These are phyloP conservation scores for Fraxinus quadrangulata DNA, from an alignment of 257 asterid genomes.

Conservation along the genomic window DNA sequence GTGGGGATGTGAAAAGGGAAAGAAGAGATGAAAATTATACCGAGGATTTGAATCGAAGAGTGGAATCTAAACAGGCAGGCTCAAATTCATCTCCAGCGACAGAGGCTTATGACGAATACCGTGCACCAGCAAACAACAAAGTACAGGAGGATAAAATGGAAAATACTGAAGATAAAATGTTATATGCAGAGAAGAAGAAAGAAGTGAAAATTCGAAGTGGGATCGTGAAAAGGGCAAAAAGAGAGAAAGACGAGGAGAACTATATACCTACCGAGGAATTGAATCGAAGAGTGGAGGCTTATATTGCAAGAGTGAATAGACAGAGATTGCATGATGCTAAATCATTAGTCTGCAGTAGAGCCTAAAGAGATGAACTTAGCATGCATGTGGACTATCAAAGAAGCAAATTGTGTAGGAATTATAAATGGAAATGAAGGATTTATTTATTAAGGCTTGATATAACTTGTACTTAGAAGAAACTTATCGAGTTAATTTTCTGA, in stretches of 20 bases:
- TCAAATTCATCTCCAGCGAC: neutral
- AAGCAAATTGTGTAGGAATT: no score
- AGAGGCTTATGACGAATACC: neutral
- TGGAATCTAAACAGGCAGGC: neutral
- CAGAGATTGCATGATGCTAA: neutral
- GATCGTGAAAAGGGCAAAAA: neutral
- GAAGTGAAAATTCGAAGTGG: neutral
- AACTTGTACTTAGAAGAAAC: no score
- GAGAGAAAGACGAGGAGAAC: neutral
- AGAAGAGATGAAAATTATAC: neutral
- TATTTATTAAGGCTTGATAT: no score
- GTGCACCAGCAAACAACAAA: neutral
- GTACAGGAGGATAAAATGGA: neutral
- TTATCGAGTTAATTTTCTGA: no score
- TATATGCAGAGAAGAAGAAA: neutral
- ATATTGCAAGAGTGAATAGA: neutral
- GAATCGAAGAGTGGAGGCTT: neutral
- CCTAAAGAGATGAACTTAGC: neutral
- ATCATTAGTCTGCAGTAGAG: neutral
- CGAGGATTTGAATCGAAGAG: neutral
- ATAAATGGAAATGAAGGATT: no score
- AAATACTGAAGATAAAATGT: neutral
- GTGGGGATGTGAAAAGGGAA: neutral
- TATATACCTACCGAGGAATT: neutral
- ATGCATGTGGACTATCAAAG: neutral